A percentile compares a stretch with the other conserved stretches of the same genome.
These are phyloP conservation scores for Pyrenophora teres DNA, from an alignment of 2,329 filamentous ascomycete species.

Conservation along the genomic window DNA sequence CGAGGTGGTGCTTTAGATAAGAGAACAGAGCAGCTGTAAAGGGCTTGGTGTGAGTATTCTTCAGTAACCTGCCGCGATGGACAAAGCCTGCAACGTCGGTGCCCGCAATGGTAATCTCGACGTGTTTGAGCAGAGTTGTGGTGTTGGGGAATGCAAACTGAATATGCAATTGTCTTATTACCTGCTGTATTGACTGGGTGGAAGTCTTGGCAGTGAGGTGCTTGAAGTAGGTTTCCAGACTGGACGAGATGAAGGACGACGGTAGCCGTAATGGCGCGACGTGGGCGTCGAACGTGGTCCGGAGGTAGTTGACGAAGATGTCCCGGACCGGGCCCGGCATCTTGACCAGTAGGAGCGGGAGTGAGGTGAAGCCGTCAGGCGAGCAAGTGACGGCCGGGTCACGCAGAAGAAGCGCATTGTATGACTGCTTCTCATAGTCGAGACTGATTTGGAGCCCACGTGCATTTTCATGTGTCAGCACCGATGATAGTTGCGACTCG, in stretches of 20 bases:
- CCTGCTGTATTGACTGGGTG: constrained; percentile 36
- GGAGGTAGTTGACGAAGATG: constrained; percentile 55
- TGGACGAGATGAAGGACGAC: constrained; percentile 51
- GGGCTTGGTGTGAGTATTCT: constrained; percentile 25
- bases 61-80: constrained; percentile 30
- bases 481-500: constrained; percentile 40
- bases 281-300: constrained; percentile 57
- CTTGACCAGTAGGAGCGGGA: constrained; percentile 58
- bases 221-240: constrained; percentile 62
- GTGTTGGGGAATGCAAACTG: constrained; percentile 42
- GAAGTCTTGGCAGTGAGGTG: constrained; percentile 54
- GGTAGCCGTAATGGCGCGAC: constrained; percentile 52
- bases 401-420: constrained; percentile 57
- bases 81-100: constrained; percentile 48
- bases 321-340: constrained; percentile 57
- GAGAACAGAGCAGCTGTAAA: constrained; percentile 48
- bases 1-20: constrained; percentile 50
- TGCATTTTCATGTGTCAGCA: too few species aligned
- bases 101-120: constrained; percentile 51
- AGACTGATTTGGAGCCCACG: constrained; percentile 56
- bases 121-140: constrained; percentile 45
- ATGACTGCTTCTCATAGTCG: constrained; percentile 55
- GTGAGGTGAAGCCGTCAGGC: constrained; percentile 50
- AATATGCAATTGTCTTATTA: constrained; percentile 42
- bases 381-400: constrained; percentile 37